Evolutionary conservation across 1,284 basidiomycete genomes (phyloP), one percentile per base, ranked within the genome.

Genomic region (Sanghuangporus weigelae): DNA sequence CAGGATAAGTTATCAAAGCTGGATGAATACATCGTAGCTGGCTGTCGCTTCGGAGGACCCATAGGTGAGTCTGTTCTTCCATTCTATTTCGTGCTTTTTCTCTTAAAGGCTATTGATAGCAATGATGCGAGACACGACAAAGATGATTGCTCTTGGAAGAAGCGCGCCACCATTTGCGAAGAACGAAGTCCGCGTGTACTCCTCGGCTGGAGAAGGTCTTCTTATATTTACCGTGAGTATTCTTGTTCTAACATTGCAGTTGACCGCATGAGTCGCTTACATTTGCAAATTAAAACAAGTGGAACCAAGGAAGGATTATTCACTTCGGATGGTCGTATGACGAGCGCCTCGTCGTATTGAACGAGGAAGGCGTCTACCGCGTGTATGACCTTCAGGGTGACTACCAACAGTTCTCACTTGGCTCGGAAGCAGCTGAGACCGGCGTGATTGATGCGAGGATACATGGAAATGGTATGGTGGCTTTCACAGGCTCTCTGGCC

Each of bases 281-380:
- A 71, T 50, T 38, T 31, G 31, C 49, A 64, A 76, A 69, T 66
- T 69, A 71, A 71, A 61, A 57, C 26, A 62, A 94, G 89, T 96
- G 93, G 93, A 92, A 95, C 66, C 87, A 92, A 71, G 85, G 82
- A 59, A 88, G 82, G 70, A 89, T 95, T 61, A 76, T 95, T 59
- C 84, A 85, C 31, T 88, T 95, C 69, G 93, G 93, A 35, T 95
- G 93, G 89, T 92, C 92, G 0, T 73, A 76, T 14, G 86, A 91
- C 68, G 93, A 96, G 70, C 83, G 87, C 58, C 82, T 98, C 40
- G 87, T 90, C 0, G 85, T 96, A 6, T 77, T 99, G 36, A 94
- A 95, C 68, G 95, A 97, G 73, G 95, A 98, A 70, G 96, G 96
- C 16, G 81, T 85, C 8, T 98, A 97, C 73, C 84, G 96, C 48